phyloP scores from a whole-genome alignment of 176 grass and related monocot species.

The Phyllostachys edulis region DNA sequence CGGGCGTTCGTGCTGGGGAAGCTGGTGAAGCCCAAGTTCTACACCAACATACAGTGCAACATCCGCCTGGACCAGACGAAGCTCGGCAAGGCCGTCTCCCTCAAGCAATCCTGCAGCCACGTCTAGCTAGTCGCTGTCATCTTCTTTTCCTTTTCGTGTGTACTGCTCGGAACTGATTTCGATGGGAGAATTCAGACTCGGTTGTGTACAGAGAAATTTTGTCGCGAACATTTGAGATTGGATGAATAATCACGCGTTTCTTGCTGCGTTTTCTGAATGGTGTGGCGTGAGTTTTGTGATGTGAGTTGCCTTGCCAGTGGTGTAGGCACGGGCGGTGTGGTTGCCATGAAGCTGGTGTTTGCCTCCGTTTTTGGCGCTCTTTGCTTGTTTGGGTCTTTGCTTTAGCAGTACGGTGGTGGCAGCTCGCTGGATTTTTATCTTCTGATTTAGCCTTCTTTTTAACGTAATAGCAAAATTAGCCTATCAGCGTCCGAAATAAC shows the following conservation, averaged over 20 bases:
- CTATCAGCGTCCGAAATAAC: too few species aligned
- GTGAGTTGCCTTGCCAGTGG: background rate
- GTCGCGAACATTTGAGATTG: background rate
- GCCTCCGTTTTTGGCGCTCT: background rate
- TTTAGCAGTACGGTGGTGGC: background rate
- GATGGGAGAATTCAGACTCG: background rate
- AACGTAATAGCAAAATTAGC: too few species aligned
- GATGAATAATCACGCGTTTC: slow-evolving; percentile 35
- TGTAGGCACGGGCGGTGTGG: background rate
- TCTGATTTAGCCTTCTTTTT: too few species aligned
- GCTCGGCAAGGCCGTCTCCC: slow-evolving; percentile 51
- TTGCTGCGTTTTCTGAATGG: background rate
- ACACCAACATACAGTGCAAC: slow-evolving; percentile 54
- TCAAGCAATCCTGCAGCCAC: slow-evolving; percentile 57
- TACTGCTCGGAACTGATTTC: background rate
- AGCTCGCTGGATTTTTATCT: too few species aligned
- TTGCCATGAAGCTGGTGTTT: background rate
- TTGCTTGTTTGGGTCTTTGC: background rate
- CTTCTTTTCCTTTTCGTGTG: background rate
- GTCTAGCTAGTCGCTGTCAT: background rate
- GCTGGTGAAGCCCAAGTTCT: slow-evolving; percentile 87
- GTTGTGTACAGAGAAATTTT: slow-evolving; percentile 36
- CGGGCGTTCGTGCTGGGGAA: slow-evolving; percentile 79
- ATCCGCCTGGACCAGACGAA: slow-evolving; percentile 59
- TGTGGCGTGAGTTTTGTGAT: background rate